Conservation (phyloP, 768 basidiomycete genomes). For the Coprinellus aureogranulatus region DNA sequence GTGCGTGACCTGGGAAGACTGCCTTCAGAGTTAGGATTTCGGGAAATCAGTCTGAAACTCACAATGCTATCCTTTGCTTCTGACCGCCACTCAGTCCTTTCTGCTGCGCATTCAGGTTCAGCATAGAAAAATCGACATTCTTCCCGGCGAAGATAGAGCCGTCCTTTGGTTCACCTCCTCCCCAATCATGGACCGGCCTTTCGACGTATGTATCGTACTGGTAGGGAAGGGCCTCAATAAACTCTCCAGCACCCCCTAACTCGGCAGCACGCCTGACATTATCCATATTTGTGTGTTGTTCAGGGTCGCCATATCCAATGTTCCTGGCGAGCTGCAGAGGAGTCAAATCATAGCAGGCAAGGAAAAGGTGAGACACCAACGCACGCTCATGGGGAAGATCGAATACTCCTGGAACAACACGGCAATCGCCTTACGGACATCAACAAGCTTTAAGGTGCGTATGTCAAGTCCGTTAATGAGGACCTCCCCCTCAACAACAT, state of each 20-base stretch:
- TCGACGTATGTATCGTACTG: neutral
- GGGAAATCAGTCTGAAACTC: conserved; percentile 26
- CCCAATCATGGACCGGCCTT: neutral
- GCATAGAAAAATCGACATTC: neutral
- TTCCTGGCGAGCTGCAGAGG: conserved; percentile 65
- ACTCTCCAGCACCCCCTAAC: conserved; percentile 66
- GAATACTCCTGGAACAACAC: conserved; percentile 83
- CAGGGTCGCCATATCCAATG: conserved; percentile 70
- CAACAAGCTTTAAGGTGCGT: conserved; percentile 53
- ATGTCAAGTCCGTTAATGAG: conserved; percentile 64
- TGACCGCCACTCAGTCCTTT: conserved; percentile 51
- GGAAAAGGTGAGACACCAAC: no score
- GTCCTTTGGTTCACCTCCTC: no score
- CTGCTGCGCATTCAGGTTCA: neutral
- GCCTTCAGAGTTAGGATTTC: no score
- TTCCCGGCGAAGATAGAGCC: neutral
- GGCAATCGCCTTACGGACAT: conserved; percentile 63
- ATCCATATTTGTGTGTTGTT: conserved; percentile 47
- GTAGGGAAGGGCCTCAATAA: conserved; percentile 36
- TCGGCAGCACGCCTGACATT: conserved; percentile 62
- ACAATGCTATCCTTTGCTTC: conserved; percentile 74
- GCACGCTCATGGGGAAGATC: conserved; percentile 74
- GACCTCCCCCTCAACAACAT: conserved; percentile 65
- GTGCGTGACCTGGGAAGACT: conserved; percentile 53
- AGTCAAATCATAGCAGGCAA: no score